These are phyloP conservation scores for Exophiala viscosa DNA, from an alignment of 2,329 filamentous ascomycete species.

Conservation along the genomic window DNA sequence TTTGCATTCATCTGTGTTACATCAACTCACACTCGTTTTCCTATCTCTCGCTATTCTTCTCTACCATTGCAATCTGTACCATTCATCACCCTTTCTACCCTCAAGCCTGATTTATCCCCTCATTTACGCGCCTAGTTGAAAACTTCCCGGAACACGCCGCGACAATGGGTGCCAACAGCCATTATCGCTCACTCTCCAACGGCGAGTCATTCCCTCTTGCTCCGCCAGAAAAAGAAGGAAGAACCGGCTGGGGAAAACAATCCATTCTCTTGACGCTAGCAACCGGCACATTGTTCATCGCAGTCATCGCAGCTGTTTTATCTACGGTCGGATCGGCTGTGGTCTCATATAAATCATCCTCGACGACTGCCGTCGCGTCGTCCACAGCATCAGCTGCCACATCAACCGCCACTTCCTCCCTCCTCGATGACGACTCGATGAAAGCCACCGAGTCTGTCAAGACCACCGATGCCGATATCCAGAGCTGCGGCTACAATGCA, in stretches of 20 bases:
- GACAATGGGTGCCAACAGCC: constrained; percentile 19
- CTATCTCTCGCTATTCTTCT: too few species aligned
- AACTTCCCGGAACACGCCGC: not conserved
- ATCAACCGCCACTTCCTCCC: constrained; percentile 3
- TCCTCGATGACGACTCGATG: constrained; percentile 11
- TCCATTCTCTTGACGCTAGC: constrained; percentile 20
- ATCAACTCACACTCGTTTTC: too few species aligned
- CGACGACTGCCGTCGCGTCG: constrained; percentile 2
- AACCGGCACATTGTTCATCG: constrained; percentile 22
- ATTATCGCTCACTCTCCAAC: constrained; percentile 24
- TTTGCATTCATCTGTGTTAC: too few species aligned
- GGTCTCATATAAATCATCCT: constrained; percentile 8
- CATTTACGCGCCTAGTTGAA: not conserved
- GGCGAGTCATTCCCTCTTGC: constrained; percentile 19
- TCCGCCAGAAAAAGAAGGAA: constrained; percentile 7
- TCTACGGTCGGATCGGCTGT: constrained; percentile 21
- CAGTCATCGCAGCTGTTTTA: constrained; percentile 19
- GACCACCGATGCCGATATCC: constrained; percentile 10
- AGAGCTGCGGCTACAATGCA: constrained; percentile 22
- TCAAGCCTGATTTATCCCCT: not conserved
- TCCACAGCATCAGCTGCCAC: constrained; percentile 8
- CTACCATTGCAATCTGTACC: not conserved
- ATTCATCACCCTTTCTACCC: not conserved
- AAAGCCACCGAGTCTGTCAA: constrained; percentile 3
- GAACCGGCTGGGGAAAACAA: constrained; percentile 24